A percentile compares a stretch with the other conserved stretches of the same genome.
Evolutionary conservation across 75 land plant species (phyloP).

Genomic region (Chamaecyparis obtusa): DNA sequence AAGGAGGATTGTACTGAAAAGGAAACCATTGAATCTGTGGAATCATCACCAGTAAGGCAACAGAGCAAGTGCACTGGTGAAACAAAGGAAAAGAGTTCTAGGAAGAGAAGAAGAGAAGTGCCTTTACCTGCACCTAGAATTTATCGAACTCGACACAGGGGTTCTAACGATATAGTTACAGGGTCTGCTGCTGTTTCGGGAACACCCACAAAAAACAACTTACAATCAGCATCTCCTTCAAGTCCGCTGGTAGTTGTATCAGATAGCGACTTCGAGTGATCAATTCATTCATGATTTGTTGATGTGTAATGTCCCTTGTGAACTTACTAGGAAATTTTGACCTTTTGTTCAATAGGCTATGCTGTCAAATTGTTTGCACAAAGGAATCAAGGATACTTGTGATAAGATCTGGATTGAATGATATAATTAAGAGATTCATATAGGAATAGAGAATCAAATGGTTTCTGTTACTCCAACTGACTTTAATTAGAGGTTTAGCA

Average conservation of each 20-base stretch:
- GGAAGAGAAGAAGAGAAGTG: background rate
- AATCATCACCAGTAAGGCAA: slow-evolving; percentile 2
- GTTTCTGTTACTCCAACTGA: too few species aligned
- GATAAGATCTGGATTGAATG: too few species aligned
- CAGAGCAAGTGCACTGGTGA: background rate
- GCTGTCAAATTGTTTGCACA: too few species aligned
- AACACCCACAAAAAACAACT: background rate
- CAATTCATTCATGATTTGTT: background rate
- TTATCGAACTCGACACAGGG: background rate
- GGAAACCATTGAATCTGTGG: background rate
- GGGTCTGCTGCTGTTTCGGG: background rate
- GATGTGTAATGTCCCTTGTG: background rate
- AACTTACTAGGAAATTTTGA: too few species aligned
- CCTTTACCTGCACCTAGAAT: background rate
- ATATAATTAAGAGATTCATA: too few species aligned
- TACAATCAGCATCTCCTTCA: background rate
- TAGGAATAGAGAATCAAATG: too few species aligned
- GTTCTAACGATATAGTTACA: background rate
- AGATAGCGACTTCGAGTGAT: slow-evolving; percentile 10
- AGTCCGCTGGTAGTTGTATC: slow-evolving; percentile 5
- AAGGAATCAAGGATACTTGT: too few species aligned
- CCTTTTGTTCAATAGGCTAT: too few species aligned
- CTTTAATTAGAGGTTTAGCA: too few species aligned
- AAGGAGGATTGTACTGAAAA: background rate
- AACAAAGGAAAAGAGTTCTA: slow-evolving; percentile 4